Conservation (phyloP, 2,329 filamentous ascomycete genomes). For the Rutstroemia sp. region DNA sequence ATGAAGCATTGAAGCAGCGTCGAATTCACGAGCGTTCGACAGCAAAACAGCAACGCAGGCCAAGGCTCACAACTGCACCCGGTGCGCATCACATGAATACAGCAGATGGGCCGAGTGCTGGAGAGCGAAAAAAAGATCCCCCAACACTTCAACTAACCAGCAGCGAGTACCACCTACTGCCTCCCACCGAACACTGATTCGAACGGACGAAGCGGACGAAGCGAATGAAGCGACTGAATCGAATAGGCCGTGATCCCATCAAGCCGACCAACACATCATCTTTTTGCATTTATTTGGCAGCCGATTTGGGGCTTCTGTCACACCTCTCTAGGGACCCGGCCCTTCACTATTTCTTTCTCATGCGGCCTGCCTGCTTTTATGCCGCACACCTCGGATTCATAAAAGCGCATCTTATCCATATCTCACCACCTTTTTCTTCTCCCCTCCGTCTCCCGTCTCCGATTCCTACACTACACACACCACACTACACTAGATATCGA, state of each 20-base stretch:
- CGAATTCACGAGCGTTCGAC: no score
- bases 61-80: neutral
- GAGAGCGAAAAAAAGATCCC: neutral
- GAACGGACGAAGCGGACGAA: no score
- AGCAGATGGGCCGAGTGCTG: neutral
- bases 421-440: neutral
- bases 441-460: neutral
- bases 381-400: neutral
- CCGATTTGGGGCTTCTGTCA: neutral
- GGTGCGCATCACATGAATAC: neutral
- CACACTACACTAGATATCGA: no score
- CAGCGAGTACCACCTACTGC: no score
- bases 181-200: no score
- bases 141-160: no score
- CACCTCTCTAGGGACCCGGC: neutral
- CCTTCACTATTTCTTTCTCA: neutral
- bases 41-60: constrained; percentile 1
- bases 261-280: constrained; percentile 1
- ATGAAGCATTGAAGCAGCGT: no score
- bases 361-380: neutral
- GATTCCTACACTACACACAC: neutral
- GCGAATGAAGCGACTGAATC: no score
- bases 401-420: neutral
- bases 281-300: neutral
- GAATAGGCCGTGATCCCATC: neutral